Evolutionary conservation across 179 eudicot species (phyloP).

Genomic region (Carnegiea gigantea): DNA sequence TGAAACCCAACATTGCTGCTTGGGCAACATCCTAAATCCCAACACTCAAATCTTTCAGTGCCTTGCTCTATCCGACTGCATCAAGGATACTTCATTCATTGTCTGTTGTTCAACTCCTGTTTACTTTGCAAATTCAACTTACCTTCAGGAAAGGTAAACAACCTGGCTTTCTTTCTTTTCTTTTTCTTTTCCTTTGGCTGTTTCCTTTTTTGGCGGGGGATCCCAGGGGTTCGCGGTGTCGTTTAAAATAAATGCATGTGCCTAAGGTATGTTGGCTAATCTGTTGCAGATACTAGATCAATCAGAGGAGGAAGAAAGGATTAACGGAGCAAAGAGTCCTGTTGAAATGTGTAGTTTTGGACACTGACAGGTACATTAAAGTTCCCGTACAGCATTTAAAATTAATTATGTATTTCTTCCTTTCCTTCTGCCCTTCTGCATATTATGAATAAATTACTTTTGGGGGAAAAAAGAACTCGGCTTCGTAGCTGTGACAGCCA

Average conservation of each 20-base stretch:
- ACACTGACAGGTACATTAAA: conserved; percentile 56
- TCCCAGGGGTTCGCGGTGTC: neutral
- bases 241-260: neutral
- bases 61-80: conserved; percentile 63
- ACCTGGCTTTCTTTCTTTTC: neutral
- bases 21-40: conserved; percentile 77
- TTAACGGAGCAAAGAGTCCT: conserved; percentile 27
- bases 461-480: neutral
- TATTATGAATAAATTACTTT: too few species aligned
- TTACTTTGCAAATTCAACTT: conserved; percentile 73
- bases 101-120: conserved; percentile 71
- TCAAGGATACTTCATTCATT: conserved; percentile 52
- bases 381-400: neutral
- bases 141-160: conserved; percentile 71
- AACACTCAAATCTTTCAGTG: conserved; percentile 64
- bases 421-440: too few species aligned
- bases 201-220: neutral
- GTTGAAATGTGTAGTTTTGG: conserved; percentile 49
- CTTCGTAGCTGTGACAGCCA: conserved; percentile 75
- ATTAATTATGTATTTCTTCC: neutral
- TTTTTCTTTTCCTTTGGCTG: neutral
- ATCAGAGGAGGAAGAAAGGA: conserved; percentile 57
- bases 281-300: conserved; percentile 58
- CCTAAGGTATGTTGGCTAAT: neutral
- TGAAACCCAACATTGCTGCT: conserved; percentile 56